Conservation (phyloP, 2,329 filamentous ascomycete genomes). For the Macrophomina phaseolina region DNA sequence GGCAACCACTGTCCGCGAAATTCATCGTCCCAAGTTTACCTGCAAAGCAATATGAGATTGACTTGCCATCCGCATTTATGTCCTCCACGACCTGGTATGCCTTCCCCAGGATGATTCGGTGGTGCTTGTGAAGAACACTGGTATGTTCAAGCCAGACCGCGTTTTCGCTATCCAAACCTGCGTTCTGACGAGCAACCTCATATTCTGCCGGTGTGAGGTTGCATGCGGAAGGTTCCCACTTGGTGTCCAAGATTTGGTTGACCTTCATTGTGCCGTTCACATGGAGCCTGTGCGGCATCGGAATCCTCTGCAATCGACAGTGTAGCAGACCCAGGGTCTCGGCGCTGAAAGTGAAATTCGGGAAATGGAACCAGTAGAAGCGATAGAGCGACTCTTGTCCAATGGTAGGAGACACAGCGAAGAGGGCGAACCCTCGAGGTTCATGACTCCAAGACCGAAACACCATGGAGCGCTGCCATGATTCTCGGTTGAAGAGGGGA, state of each 20-base stretch:
- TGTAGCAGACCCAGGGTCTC: background rate
- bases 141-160: background rate
- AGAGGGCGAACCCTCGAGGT: background rate
- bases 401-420: background rate
- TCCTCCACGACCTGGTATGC: background rate
- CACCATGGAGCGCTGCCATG: background rate
- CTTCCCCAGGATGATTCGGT: background rate
- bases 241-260: too few species aligned
- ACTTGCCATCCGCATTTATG: background rate
- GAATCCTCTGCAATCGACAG: background rate
- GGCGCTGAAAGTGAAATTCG: background rate
- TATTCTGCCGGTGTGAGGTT: too few species aligned
- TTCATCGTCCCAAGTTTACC: background rate
- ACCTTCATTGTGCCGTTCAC: background rate
- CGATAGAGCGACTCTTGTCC: background rate
- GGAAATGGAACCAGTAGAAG: conserved; percentile 17
- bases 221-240: background rate
- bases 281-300: background rate
- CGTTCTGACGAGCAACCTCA: background rate
- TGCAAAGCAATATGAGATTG: background rate
- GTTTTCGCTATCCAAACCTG: background rate
- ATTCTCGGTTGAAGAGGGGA: background rate
- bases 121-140: too few species aligned
- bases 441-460: conserved; percentile 1
- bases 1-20: background rate